These are phyloP conservation scores for Puccinia triticina DNA, from an alignment of 1,284 basidiomycete genomes.

Conservation along the genomic window DNA sequence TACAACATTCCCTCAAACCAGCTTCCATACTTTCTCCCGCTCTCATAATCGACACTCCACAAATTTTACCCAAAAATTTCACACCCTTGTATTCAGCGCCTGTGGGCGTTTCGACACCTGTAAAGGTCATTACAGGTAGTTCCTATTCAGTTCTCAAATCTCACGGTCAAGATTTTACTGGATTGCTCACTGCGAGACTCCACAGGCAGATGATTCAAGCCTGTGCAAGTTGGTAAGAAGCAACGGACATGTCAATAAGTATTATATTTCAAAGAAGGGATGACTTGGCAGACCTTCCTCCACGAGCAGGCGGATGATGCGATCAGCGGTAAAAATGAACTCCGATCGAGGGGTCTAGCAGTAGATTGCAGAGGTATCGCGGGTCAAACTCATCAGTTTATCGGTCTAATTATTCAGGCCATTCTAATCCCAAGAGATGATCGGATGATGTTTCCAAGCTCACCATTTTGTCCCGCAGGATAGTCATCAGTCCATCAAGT, in stretches of 20 bases:
- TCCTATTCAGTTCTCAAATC: conserved; percentile 66
- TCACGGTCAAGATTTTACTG: not conserved
- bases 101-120: conserved; percentile 62
- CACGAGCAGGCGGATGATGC: conserved; percentile 68
- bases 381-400: not conserved
- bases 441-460: conserved; percentile 60
- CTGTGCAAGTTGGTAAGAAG: conserved; percentile 58
- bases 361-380: conserved; percentile 48
- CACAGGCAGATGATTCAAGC: conserved; percentile 94
- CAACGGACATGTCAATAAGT: not conserved
- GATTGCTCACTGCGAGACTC: conserved; percentile 68
- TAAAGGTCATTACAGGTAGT: conserved; percentile 68
- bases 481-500: conserved; percentile 92
- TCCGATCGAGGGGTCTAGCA: conserved; percentile 71
- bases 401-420: not conserved
- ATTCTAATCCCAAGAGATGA: conserved; percentile 54
- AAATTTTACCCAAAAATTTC: conserved; percentile 89
- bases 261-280: not conserved
- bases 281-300: conserved; percentile 64
- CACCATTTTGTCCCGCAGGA: conserved; percentile 85
- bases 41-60: conserved; percentile 84
- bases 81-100: conserved; percentile 83
- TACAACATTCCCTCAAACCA: conserved; percentile 87
- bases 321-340: conserved; percentile 73
- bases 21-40: conserved; percentile 63